phyloP scores from a whole-genome alignment of 2,329 filamentous ascomycete genomes.

The Fusarium sp. region DNA sequence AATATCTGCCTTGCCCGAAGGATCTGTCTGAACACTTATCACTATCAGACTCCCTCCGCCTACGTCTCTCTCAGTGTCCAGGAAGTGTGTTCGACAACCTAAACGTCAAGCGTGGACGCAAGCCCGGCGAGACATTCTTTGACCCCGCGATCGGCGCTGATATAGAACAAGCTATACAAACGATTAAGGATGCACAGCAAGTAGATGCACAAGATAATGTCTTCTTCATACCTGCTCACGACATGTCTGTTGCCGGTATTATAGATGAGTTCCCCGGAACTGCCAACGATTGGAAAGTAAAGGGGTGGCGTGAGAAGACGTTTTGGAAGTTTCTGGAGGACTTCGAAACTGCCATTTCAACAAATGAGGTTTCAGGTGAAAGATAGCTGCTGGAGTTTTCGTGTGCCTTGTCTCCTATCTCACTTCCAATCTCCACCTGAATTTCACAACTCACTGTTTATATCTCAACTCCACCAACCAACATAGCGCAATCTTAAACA shows the following conservation, averaged over 20 bases:
- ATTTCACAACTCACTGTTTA: background rate
- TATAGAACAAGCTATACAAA: background rate
- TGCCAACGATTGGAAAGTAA: constrained; percentile 18
- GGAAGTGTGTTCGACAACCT: background rate
- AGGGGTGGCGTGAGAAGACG: constrained; percentile 15
- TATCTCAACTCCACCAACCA: background rate
- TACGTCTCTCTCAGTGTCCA: constrained; percentile 10
- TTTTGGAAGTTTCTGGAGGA: constrained; percentile 23
- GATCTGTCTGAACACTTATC: constrained; percentile 6
- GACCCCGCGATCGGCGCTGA: constrained; percentile 11
- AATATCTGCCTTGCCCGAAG: constrained; percentile 2
- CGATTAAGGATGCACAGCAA: constrained; percentile 13
- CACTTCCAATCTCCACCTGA: accelerated
- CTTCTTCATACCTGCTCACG: constrained; percentile 21
- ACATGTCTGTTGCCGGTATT: constrained; percentile 5
- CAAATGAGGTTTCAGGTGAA: background rate
- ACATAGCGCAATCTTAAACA: background rate
- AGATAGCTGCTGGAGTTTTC: background rate
- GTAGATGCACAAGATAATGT: constrained; percentile 19
- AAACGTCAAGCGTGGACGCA: constrained; percentile 9
- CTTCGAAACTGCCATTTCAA: background rate
- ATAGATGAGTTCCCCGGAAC: constrained; percentile 11
- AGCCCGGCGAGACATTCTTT: constrained; percentile 1
- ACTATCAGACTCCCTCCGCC: constrained; percentile 7
- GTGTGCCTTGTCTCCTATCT: no score